A percentile compares a stretch with the other conserved stretches of the same genome.
phyloP scores from a whole-genome alignment of 2,329 filamentous ascomycete species.

The Chaetothyriales sp. region DNA sequence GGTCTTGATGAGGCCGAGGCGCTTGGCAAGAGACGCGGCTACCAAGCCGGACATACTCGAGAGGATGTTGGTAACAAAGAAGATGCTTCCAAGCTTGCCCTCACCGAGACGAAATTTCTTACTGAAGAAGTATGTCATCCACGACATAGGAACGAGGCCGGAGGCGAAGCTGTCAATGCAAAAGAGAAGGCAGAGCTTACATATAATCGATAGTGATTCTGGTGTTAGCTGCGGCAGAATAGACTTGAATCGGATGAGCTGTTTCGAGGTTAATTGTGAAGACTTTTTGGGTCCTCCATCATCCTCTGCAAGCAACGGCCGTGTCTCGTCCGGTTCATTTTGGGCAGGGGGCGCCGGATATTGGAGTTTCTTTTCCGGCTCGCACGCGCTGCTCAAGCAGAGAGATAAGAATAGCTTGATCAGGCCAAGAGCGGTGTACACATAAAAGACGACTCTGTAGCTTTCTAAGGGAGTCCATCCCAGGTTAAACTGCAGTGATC shows the following conservation, averaged over 20 bases:
- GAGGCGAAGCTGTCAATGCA: conserved; percentile 56
- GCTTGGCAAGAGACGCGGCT: conserved; percentile 52
- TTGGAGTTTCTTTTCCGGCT: conserved; percentile 27
- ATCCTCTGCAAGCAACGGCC: conserved; percentile 1
- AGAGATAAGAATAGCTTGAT: conserved; percentile 44
- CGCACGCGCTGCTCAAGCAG: conserved; percentile 35
- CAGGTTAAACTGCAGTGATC: conserved; percentile 31
- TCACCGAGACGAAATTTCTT: conserved; percentile 41
- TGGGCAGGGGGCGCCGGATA: conserved; percentile 11
- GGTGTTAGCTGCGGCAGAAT: conserved; percentile 6
- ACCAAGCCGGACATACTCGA: conserved; percentile 31
- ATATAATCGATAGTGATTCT: conserved; percentile 40
- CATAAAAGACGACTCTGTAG: conserved; percentile 44
- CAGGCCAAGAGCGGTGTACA: conserved; percentile 44
- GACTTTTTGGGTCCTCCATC: background rate
- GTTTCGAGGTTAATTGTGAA: background rate
- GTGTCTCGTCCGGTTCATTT: background rate
- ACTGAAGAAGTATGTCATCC: conserved; percentile 45
- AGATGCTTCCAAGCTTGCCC: conserved; percentile 39
- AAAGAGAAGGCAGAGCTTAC: conserved; percentile 54
- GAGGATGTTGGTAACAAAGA: conserved; percentile 35
- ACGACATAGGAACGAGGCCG: conserved; percentile 48
- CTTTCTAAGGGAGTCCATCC: conserved; percentile 35
- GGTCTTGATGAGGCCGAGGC: conserved; percentile 46
- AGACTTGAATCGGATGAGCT: background rate